These are phyloP conservation scores for Pterocarpus macrocarpus DNA, from an alignment of 306 rosid species.

Conservation along the genomic window DNA sequence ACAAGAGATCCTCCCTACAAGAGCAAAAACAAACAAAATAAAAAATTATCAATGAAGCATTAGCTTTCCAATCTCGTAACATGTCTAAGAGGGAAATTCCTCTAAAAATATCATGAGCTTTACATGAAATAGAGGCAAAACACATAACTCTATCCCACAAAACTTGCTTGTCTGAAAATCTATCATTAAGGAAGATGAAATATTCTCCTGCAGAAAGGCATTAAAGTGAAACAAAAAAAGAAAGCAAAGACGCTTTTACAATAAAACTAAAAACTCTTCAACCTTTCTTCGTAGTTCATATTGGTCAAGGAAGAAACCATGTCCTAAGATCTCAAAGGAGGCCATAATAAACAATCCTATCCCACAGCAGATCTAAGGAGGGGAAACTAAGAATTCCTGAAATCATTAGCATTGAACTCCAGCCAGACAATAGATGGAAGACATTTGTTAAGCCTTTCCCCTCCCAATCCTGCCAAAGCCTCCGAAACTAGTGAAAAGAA, in stretches of 20 bases:
- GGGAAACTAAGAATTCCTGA: neutral
- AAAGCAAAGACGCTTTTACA: constrained; percentile 9
- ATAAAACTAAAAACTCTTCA: constrained; percentile 11
- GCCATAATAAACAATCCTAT: constrained; percentile 9
- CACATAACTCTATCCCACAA: too few species aligned
- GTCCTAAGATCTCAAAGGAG: constrained; percentile 14
- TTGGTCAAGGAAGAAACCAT: neutral
- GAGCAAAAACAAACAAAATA: too few species aligned
- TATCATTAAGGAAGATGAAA: neutral
- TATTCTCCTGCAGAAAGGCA: constrained; percentile 1
- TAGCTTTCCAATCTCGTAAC: too few species aligned
- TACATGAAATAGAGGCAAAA: too few species aligned
- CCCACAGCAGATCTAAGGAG: neutral
- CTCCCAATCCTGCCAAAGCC: constrained; percentile 8
- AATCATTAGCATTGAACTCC: constrained; percentile 3
- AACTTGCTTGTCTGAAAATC: too few species aligned
- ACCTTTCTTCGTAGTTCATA: neutral
- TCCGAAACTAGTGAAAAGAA: constrained; percentile 22
- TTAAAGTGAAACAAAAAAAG: constrained; percentile 22
- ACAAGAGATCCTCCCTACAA: too few species aligned
- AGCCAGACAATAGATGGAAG: constrained; percentile 22
- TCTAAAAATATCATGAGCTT: too few species aligned
- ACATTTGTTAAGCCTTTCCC: constrained; percentile 10
- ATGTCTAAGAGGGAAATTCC: too few species aligned
- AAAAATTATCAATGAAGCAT: too few species aligned